Base-by-base conservation (phyloP, 768 basidiomycete species). In the Tephrocybe rancida region DNA sequence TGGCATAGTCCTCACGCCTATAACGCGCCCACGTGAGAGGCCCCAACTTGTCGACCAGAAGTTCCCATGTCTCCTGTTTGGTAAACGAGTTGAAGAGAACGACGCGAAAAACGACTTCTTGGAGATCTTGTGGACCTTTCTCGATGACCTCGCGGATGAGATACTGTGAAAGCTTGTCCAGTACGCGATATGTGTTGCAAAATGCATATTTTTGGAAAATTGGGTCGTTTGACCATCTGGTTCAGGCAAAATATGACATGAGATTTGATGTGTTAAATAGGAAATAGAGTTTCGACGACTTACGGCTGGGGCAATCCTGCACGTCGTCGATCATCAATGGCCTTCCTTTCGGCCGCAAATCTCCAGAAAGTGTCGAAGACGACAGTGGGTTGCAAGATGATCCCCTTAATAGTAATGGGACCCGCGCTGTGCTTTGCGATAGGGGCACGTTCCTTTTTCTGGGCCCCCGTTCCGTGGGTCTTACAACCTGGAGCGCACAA, bases 171-270 rank as follows among this genome's bases (percentile, higher is more conserved):
- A 77, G 77, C 30, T 82, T 83, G 71, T 92, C 90, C 39, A 85
- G 76, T 7, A 90, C 82, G 30, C 90, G 87, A 63, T 79, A 92
- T 0, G 86, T 81, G 61, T 90, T 90, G 70, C 88, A 90, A 64
- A 90, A 91, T 26, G 74, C 76, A 59, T 83, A 77, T 11, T 71
- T 62, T 2, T 65, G 73, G 18, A 92, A 72, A 45, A 86, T 81
- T 2, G 67, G 61, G 63, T 92, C 87, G 1, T 76, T 64, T 0
- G 89, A 89, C 90, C 90, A 92, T 25, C 85, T 86, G 52, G 22
- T 54, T 41, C 38, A 26, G 24, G 38, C 35, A 46, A 21, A 41
- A 10, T n/a, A 54, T 52, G 42, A 54, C 44, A 21, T 48, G 30
- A 35, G 44, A 29, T 50, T 34, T 50, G 52, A 59, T 50, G 22